A percentile compares a stretch with the other conserved stretches of the same genome.
These are phyloP conservation scores for Daedalea quercina DNA, from an alignment of 768 basidiomycete genomes.

Conservation along the genomic window DNA sequence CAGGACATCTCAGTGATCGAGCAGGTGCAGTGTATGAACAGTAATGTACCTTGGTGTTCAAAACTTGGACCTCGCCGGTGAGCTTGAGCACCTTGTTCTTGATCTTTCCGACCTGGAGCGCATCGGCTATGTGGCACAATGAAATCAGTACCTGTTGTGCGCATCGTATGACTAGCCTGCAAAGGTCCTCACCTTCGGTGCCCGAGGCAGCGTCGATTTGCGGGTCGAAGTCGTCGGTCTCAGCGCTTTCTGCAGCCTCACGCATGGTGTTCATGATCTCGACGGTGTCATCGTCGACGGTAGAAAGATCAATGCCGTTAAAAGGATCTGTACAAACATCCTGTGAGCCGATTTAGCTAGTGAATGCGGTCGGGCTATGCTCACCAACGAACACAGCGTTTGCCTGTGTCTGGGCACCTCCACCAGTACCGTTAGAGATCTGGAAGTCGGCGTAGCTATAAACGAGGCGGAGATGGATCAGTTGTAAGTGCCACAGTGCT, in stretches of 20 bases:
- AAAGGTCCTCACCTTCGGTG: constrained; percentile 15
- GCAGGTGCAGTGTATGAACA: too few species aligned
- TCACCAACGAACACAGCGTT: constrained; percentile 30
- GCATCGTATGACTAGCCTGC: too few species aligned
- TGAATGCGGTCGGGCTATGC: constrained; percentile 7
- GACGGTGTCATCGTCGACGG: constrained; percentile 22
- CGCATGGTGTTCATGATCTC: constrained; percentile 27
- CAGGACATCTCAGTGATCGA: background rate
- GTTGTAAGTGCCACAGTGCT: background rate
- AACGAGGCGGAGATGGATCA: background rate
- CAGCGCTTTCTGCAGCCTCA: constrained; percentile 30
- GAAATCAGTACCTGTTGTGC: too few species aligned
- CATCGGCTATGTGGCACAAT: constrained; percentile 22
- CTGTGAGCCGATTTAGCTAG: too few species aligned
- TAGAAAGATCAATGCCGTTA: constrained; percentile 26
- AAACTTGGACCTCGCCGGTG: constrained; percentile 28
- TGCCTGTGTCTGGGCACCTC: constrained; percentile 29
- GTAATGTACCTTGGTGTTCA: constrained; percentile 27
- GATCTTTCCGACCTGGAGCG: constrained; percentile 33
- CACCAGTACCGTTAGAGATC: constrained; percentile 32
- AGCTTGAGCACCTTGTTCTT: constrained; percentile 42
- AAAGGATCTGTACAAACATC: constrained; percentile 22
- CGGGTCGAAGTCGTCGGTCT: constrained; percentile 32
- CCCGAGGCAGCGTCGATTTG: constrained; percentile 28
- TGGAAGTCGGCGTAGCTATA: constrained; percentile 33